Evolutionary conservation across 805 yeast genomes (phyloP).

Genomic region (Kodamaea restingae): DNA sequence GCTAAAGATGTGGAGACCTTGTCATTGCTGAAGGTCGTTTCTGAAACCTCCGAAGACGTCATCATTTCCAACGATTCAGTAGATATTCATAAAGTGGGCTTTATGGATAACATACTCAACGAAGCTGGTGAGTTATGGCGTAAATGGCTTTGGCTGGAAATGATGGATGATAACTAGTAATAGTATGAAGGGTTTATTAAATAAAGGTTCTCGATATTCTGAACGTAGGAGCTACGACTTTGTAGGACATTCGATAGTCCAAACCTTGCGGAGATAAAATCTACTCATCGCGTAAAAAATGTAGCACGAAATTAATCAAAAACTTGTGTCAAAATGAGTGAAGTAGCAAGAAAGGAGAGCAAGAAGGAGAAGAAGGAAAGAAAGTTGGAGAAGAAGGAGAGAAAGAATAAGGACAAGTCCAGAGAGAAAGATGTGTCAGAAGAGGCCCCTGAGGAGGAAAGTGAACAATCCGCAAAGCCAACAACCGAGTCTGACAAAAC

Average conservation of each 20-base stretch:
- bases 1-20: conserved; percentile 1
- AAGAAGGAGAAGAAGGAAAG: conserved; percentile 16
- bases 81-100: conserved; percentile 46
- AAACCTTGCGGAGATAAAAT: neutral
- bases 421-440: conserved; percentile 16
- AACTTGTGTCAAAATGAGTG: conserved; percentile 2
- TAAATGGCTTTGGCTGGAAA: conserved; percentile 61
- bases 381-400: conserved; percentile 21
- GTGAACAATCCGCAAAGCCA: conserved; percentile 1
- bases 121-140: conserved; percentile 91
- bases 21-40: conserved; percentile 5
- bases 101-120: conserved; percentile 66
- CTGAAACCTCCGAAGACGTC: conserved; percentile 7
- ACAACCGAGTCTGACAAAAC: conserved; percentile 4
- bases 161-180: conserved; percentile 27
- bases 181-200: neutral
- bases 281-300: conserved; percentile 6
- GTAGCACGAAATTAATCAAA: neutral
- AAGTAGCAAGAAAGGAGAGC: neutral
- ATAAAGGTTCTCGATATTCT: neutral
- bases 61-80: conserved; percentile 33
- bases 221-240: too few species aligned
- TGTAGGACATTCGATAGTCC: too few species aligned
- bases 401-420: conserved; percentile 27
- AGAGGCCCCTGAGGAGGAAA: conserved; percentile 12